Evolutionary conservation across 2,329 filamentous ascomycete species (phyloP), one percentile per base, ranked within the genome.

Genomic region (Fusarium sororula): DNA sequence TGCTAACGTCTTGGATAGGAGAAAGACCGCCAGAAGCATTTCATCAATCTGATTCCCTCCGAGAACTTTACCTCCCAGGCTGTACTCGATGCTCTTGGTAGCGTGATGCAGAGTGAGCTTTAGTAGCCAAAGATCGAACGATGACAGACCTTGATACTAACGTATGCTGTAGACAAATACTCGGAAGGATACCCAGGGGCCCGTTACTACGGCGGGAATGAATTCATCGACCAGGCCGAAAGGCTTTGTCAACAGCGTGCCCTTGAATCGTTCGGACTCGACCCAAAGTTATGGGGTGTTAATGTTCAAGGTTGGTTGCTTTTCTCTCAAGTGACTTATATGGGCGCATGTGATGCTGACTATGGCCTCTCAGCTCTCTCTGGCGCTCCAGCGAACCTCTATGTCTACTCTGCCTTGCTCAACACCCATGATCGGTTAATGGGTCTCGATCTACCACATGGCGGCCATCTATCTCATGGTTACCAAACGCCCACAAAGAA

Each of bases 101-200:
- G 94, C 87, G 93, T 95, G 61, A 98, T 98, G 95, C 95, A 97
- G 83, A 98, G 94, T 95, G 86, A 76, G 89, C 68, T 61, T 51
- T 39, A 38, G 14, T 51, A 42, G 57, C 28, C 60, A 63, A 69
- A 56, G 58, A 51, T 28, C 32, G 20, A 59, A 37, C 50, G 14
- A 54, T 28, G 28, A 45, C 56, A 56, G 37, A 28, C 15, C 7
- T 22, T 26, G 24, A 38, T 24, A 24, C 63, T 69, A 60, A 71
- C 26, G 15, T 38, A 12, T 30, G 28, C n/a, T 22, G 24, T 79
- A 93, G 94, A 98, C 85, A 98, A 99, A 84, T 99, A 99, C 86
- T 98, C 96, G 1, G 96, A 99, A 84, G 96, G 96, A 58, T 99
- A 99, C 80, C 96, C 96, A 38, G 96, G 96, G 64, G 96, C 96